Conservation (phyloP, 352 stramenopile genomes). For the Phytopythium sindhum region DNA sequence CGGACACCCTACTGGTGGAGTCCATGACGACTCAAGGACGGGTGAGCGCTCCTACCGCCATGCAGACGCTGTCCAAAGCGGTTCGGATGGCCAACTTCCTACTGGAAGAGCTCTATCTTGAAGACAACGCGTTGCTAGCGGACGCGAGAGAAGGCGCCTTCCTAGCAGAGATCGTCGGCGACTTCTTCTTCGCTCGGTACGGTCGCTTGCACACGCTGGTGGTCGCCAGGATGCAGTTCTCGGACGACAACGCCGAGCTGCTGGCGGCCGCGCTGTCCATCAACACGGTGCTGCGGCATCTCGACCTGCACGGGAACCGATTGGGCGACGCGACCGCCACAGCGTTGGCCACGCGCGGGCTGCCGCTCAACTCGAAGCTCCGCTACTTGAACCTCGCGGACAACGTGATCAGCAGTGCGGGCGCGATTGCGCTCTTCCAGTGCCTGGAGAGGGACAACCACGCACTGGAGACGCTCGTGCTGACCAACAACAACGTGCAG, state of each 20-base stretch:
- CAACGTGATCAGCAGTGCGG: slow-evolving; percentile 48
- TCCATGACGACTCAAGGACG: not conserved
- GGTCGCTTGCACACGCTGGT: slow-evolving; percentile 45
- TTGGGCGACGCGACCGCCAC: slow-evolving; percentile 37
- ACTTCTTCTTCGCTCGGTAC: slow-evolving; percentile 79
- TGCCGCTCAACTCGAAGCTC: slow-evolving; percentile 39
- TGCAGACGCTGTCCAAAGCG: slow-evolving; percentile 30
- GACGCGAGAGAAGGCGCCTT: slow-evolving; percentile 21
- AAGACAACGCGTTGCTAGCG: slow-evolving; percentile 39
- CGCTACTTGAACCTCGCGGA: slow-evolving; percentile 57
- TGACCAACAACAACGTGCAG: slow-evolving; percentile 62
- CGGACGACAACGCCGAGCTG: slow-evolving; percentile 27
- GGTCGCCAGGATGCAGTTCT: slow-evolving; percentile 38
- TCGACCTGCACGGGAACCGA: slow-evolving; percentile 62
- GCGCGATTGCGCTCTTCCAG: slow-evolving; percentile 44
- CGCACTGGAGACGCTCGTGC: slow-evolving; percentile 40
- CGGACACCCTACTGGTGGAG: too few species aligned
- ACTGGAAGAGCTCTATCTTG: slow-evolving; percentile 59
- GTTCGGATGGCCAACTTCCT: slow-evolving; percentile 55
- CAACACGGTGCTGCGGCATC: slow-evolving; percentile 48
- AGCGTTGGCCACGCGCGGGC: slow-evolving; percentile 35
- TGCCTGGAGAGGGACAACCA: slow-evolving; percentile 31
- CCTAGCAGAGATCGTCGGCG: slow-evolving; percentile 44
- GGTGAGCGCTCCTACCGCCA: slow-evolving; percentile 17
- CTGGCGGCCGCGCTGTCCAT: slow-evolving; percentile 47